Percentiles rank a stretch among this genome's conserved stretches.
Conservation (phyloP, 2,329 filamentous ascomycete species). For the Zalaria obscura region DNA sequence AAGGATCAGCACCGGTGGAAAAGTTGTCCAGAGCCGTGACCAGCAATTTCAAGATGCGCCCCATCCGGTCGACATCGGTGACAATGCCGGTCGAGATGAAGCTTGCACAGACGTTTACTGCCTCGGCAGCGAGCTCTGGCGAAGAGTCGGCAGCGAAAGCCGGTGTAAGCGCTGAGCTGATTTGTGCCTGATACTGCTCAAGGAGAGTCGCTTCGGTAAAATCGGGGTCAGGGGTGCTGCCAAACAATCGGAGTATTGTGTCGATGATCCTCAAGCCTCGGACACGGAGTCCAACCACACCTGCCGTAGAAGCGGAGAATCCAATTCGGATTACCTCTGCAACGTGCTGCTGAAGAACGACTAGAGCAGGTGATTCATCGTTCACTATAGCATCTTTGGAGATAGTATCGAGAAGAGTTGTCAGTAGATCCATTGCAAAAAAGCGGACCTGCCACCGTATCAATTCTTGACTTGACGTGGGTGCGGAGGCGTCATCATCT, state of each 20-base stretch:
- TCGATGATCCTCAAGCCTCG: constrained; percentile 91
- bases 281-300: constrained; percentile 76
- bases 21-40: constrained; percentile 88
- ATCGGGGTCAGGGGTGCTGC: constrained; percentile 86
- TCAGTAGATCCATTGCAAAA: constrained; percentile 82
- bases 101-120: constrained; percentile 93
- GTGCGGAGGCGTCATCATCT: constrained; percentile 24
- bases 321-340: constrained; percentile 93
- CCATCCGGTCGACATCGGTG: constrained; percentile 96
- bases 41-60: constrained; percentile 85
- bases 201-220: constrained; percentile 94
- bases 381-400: constrained; percentile 66
- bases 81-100: constrained; percentile 97
- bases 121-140: constrained; percentile 86
- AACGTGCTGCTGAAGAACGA: constrained; percentile 66
- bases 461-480: constrained; percentile 56
- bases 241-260: constrained; percentile 63
- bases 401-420: constrained; percentile 66
- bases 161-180: constrained; percentile 88
- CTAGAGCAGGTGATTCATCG: constrained; percentile 63
- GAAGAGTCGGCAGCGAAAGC: constrained; percentile 94
- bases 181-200: constrained; percentile 97
- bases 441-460: constrained; percentile 91
- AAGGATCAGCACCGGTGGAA: constrained; percentile 63
- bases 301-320: constrained; percentile 91